Conservation (phyloP, 306 rosid species). For the Ochetophila trinervis region DNA sequence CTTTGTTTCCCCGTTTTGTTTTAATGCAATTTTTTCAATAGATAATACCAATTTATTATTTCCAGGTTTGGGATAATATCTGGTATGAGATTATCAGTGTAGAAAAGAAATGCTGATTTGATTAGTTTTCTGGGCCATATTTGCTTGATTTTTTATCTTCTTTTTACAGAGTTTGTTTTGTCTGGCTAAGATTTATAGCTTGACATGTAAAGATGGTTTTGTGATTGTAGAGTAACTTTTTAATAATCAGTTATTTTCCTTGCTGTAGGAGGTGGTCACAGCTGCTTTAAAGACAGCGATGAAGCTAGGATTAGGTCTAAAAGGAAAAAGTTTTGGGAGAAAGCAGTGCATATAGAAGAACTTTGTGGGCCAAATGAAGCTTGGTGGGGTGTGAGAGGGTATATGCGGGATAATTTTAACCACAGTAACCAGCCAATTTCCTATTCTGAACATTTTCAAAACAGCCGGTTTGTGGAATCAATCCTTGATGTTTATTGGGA, state of each 20-base stretch:
- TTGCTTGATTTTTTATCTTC: too few relatives aligned
- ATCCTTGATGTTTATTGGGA: slow-evolving; percentile 98
- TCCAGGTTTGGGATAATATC: too few relatives aligned
- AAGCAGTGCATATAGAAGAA: slow-evolving; percentile 78
- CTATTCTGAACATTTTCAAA: slow-evolving; percentile 70
- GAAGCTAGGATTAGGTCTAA: slow-evolving; percentile 87
- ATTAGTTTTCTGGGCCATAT: too few relatives aligned
- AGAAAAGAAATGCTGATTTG: too few relatives aligned
- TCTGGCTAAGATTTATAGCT: background rate
- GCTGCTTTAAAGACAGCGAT: slow-evolving; percentile 92
- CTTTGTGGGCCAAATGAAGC: slow-evolving; percentile 89
- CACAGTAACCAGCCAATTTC: slow-evolving; percentile 70
- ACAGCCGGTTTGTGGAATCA: slow-evolving; percentile 78
- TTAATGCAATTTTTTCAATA: too few relatives aligned
- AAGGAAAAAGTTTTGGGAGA: slow-evolving; percentile 86
- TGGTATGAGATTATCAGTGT: too few relatives aligned
- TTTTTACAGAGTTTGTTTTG: too few relatives aligned
- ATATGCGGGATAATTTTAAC: slow-evolving; percentile 83
- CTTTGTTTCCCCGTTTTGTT: too few relatives aligned
- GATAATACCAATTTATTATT: too few relatives aligned
- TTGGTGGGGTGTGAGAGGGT: slow-evolving; percentile 99
- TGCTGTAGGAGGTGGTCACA: slow-evolving; percentile 91
- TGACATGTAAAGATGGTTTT: background rate
- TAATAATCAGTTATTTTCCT: slow-evolving; percentile 7
- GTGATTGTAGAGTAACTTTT: background rate